phyloP scores from a whole-genome alignment of 768 basidiomycete genomes.

The Lyophyllum semitale region DNA sequence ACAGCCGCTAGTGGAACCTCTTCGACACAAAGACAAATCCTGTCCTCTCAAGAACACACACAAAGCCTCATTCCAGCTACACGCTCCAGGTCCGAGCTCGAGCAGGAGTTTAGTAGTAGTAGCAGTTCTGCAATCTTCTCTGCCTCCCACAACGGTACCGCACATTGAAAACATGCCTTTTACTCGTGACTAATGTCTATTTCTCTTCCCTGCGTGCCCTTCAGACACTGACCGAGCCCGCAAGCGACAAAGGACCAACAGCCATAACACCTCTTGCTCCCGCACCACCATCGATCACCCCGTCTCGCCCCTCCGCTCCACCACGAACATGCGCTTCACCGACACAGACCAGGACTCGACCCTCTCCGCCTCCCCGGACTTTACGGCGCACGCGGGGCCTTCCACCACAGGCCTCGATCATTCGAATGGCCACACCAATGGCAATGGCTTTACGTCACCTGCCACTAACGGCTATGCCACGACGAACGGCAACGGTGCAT shows the following conservation, averaged over 20 bases:
- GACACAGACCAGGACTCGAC: conserved; percentile 50
- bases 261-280: conserved; percentile 31
- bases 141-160: conserved; percentile 37
- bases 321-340: conserved; percentile 50
- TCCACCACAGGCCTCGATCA: conserved; percentile 46
- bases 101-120: conserved; percentile 39
- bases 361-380: conserved; percentile 46
- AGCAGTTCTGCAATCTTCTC: conserved; percentile 25
- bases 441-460: conserved; percentile 37
- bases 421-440: conserved; percentile 45
- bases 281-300: conserved; percentile 33
- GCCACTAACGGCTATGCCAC: conserved; percentile 37
- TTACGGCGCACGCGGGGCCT: conserved; percentile 51
- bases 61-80: conserved; percentile 64
- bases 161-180: conserved; percentile 9
- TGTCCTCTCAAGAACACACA: conserved; percentile 21
- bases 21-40: conserved; percentile 16
- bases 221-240: conserved; percentile 45
- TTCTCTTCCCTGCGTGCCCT: background rate
- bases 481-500: conserved; percentile 38
- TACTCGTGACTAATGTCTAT: conserved; percentile 11
- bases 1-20: conserved; percentile 22
- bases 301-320: conserved; percentile 25
- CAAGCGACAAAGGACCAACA: conserved; percentile 71
- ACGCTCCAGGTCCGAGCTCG: conserved; percentile 63